Base-by-base conservation (phyloP, 306 rosid genomes). In the Macrotyloma uniflorum region DNA sequence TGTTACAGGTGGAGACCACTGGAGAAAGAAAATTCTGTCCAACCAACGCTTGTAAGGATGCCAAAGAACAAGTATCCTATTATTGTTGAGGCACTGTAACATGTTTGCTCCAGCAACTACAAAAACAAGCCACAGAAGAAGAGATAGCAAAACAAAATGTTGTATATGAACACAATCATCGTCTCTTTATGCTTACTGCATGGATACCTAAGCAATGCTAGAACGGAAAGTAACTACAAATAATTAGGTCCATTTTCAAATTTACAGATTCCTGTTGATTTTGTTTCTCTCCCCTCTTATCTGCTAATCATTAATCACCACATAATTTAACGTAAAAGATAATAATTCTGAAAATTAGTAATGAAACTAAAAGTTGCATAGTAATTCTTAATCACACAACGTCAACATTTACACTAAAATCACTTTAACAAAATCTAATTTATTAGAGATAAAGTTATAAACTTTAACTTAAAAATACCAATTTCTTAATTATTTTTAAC, bases 11-110 rank as follows among this genome's bases (percentile, higher is more conserved):
- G 98, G 98, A 89, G 15, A 63, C 79, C 91, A 50, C 76, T 89
- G 63, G 98, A 93, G 66, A 88, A 81, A 40, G 93, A 91, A 45
- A 86, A 89, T 45, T 83, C 89, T 2, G 92, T 89, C 46, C 98
- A 93, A 74, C 90, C 98, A 80, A 93, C 95, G 4, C 92, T 93
- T 11, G 97, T 93, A 36, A 81, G 97, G 78, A 93, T 93, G 98
- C 97, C 97, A 8, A 93, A 82, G 83, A 91, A 93, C 91, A 89
- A 89, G 77, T 91, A 89, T 43, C 97, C 97, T 0, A 65, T 93
- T 50, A 58, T 33, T 36, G 95, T 84, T 40, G 89, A 91, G 82
- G 42, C 86, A 68, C 77, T 88, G 16, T 86, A 42, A 59, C 36
- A 4, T 1, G 12, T 6, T 30, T 59, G 18, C 65, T 40, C n/a